phyloP scores from a whole-genome alignment of 345 rosid genomes.

The Bruguiera gymnorhiza region DNA sequence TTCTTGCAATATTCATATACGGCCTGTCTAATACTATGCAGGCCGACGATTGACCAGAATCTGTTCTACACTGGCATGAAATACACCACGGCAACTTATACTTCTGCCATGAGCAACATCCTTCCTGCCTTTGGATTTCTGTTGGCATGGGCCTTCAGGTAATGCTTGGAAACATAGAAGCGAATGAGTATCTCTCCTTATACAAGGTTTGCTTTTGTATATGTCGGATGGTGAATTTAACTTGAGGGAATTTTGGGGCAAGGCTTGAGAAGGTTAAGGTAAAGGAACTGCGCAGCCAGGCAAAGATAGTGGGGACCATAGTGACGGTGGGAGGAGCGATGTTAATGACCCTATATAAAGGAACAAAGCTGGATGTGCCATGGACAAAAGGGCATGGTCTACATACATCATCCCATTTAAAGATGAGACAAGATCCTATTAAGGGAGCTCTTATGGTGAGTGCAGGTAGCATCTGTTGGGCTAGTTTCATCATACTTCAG shows the following conservation, averaged over 20 bases:
- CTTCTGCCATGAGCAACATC: conserved; percentile 72
- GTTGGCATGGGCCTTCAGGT: conserved; percentile 84
- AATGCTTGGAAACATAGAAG: conserved; percentile 25
- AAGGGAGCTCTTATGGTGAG: conserved; percentile 55
- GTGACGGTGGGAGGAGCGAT: conserved; percentile 91
- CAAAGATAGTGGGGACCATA: conserved; percentile 76
- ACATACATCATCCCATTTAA: conserved; percentile 11
- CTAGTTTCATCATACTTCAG: conserved; percentile 61
- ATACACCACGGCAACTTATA: conserved; percentile 76
- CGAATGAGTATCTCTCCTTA: conserved; percentile 1
- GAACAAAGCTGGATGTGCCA: conserved; percentile 55
- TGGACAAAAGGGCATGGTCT: conserved; percentile 49
- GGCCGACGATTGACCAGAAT: conserved; percentile 66
- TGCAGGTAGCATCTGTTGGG: conserved; percentile 55
- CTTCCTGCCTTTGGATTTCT: conserved; percentile 84
- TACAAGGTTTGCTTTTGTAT: not conserved
- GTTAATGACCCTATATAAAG: conserved; percentile 73
- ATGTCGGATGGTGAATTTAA: not conserved
- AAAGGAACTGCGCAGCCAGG: conserved; percentile 59
- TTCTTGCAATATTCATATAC: not conserved
- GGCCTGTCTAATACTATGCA: conserved; percentile 17
- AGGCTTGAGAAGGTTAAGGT: conserved; percentile 75
- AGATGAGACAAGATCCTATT: conserved; percentile 42
- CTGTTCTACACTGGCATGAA: conserved; percentile 78
- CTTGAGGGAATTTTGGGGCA: not conserved